Evolutionary conservation across 2,329 filamentous ascomycete species (phyloP).

Genomic region (Penicillium sp.): DNA sequence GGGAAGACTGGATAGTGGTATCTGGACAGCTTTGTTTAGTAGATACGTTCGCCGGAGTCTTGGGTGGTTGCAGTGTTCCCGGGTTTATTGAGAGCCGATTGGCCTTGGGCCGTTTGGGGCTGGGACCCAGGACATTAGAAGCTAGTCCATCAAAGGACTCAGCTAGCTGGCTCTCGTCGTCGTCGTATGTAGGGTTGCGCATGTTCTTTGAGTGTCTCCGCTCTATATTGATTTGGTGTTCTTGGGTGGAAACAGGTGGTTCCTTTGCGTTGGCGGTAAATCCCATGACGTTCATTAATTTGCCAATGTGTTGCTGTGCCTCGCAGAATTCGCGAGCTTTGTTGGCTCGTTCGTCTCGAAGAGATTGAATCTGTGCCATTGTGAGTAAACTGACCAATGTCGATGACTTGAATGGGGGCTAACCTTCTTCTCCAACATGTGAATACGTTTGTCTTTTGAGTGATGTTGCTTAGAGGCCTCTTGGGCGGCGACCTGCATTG

Average conservation of each 20-base stretch:
- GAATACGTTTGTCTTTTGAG: conserved; percentile 31
- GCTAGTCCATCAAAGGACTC: conserved; percentile 24
- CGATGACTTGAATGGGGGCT: neutral
- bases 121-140: conserved; percentile 22
- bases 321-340: conserved; percentile 43
- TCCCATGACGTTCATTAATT: conserved; percentile 42
- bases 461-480: conserved; percentile 31
- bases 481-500: conserved; percentile 26
- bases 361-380: conserved; percentile 32
- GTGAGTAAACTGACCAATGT: neutral
- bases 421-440: conserved; percentile 37
- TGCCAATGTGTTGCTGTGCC: conserved; percentile 40
- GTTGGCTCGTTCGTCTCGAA: conserved; percentile 36
- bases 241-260: neutral
- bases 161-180: conserved; percentile 19
- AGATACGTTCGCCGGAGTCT: conserved; percentile 3
- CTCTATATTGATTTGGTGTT: neutral
- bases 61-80: neutral
- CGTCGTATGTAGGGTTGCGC: conserved; percentile 18
- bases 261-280: conserved; percentile 27
- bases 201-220: conserved; percentile 7
- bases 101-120: conserved; percentile 30
- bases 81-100: conserved; percentile 19
- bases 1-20: neutral
- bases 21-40: conserved; percentile 1